A percentile compares a stretch with the other conserved stretches of the same genome.
phyloP scores from a whole-genome alignment of 164 flowering plant species.

The Paratinospora sagittata region DNA sequence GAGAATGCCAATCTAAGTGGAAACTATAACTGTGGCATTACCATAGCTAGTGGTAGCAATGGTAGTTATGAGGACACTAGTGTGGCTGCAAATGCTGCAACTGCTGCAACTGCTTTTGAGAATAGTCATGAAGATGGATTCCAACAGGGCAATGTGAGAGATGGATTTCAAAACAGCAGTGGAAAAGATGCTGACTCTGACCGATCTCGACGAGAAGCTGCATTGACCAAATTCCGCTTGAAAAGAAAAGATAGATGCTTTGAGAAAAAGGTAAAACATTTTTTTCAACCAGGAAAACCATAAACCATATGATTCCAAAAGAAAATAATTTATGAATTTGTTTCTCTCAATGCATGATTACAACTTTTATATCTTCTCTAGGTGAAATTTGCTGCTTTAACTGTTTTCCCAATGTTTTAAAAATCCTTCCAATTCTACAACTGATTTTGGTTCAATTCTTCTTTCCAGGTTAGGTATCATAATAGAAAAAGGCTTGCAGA shows the following conservation, averaged over 20 bases:
- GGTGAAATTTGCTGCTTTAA: neutral
- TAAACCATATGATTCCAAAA: neutral
- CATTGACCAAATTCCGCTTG: conserved; percentile 40
- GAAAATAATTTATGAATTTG: neutral
- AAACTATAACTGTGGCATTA: conserved; percentile 2
- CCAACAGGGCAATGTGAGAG: conserved; percentile 17
- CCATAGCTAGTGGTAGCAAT: conserved; percentile 18
- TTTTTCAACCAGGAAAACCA: too few species aligned
- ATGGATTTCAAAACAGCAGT: conserved; percentile 13
- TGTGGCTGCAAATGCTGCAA: conserved; percentile 14
- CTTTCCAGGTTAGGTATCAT: conserved; percentile 48
- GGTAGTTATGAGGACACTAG: conserved; percentile 19
- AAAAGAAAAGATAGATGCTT: conserved; percentile 54
- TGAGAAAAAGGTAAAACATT: conserved; percentile 43
- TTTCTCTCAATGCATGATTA: neutral
- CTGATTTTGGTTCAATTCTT: conserved; percentile 8
- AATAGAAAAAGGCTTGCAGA: conserved; percentile 58
- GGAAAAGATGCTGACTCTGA: conserved; percentile 21
- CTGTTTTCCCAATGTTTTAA: neutral
- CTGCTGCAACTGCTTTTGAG: conserved; percentile 13
- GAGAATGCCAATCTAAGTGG: conserved; percentile 10
- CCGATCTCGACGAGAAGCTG: conserved; percentile 42
- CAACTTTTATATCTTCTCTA: neutral
- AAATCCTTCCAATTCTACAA: neutral
- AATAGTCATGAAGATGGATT: conserved; percentile 20